These are phyloP conservation scores for Raddia guianensis DNA, from an alignment of 176 grass and related monocot genomes.

Conservation along the genomic window DNA sequence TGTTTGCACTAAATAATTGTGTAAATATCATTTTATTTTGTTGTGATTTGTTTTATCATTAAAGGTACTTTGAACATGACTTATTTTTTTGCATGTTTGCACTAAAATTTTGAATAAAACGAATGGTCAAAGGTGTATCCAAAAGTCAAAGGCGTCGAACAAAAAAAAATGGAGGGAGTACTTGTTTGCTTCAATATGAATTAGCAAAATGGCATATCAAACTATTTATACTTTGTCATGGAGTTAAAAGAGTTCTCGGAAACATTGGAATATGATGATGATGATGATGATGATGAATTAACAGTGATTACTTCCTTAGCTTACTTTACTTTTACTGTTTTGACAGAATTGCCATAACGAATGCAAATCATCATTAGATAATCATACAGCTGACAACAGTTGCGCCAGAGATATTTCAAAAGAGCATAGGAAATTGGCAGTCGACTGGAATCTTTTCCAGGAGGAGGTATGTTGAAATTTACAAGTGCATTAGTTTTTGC, in stretches of 20 bases:
- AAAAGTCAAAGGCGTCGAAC: no score
- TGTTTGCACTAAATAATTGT: no score
- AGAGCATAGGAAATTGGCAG: slow-evolving; percentile 70
- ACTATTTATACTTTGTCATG: no score
- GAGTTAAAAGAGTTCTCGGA: no score
- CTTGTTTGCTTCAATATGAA: slow-evolving; percentile 4
- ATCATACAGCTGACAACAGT: slow-evolving; percentile 40
- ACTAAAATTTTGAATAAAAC: no score
- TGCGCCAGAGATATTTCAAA: slow-evolving; percentile 60
- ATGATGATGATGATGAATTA: not conserved
- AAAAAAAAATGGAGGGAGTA: no score
- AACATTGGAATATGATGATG: no score
- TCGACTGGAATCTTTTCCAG: slow-evolving; percentile 72
- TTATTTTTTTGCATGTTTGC: no score
- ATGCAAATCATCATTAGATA: slow-evolving; percentile 32
- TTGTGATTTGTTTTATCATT: no score
- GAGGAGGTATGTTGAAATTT: slow-evolving; percentile 74
- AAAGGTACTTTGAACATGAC: no score
- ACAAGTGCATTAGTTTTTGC: slow-evolving; percentile 12
- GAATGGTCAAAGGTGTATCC: no score
- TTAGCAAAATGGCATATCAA: not conserved
- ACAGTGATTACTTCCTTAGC: slow-evolving; percentile 22
- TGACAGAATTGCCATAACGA: slow-evolving; percentile 51
- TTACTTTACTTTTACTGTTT: slow-evolving; percentile 38
- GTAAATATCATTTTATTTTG: not conserved